Evolutionary conservation across 2,329 filamentous ascomycete genomes (phyloP), one percentile per base, ranked within the genome.

Genomic region (Penicillium sp.): DNA sequence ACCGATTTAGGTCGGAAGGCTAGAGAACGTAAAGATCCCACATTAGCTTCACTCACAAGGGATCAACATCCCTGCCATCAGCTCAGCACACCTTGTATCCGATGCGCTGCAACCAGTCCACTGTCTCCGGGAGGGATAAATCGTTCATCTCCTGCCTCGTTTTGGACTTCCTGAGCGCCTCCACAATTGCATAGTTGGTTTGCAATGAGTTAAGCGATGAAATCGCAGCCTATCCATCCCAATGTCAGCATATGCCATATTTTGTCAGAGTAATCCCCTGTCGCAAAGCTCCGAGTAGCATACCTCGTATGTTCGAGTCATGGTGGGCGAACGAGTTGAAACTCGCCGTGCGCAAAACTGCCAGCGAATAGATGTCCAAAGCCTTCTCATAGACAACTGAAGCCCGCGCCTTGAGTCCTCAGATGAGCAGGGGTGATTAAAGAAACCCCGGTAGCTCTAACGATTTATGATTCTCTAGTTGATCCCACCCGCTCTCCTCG

Each of bases 81-180:
- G 65, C 83, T 9, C 43, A 67, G 65, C 83, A 76, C 78, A 88
- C 86, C 75, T 88, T 77, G 75, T 96, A 90, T 49, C 91, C 91
- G 54, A 90, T 86, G 60, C 88, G 88, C 45, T 77, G 79, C 63
- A 90, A 86, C 89, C 90, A 96, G 65, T 86, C 83, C 29, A 87
- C 78, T 83, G 94, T 93, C 73, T 96, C 91, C 0, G 90, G 89
- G 49, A 96, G 86, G 7, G 92, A 89, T 54, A 81, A 81, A 48
- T 87, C 81, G 70, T 96, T 96, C 77, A 90, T 86, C 29, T 82
- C 83, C 61, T 86, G 79, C 21, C 91, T 89, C 19, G 88, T 89
- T 72, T 55, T 65, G 10, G 68, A 64, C 48, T 90, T 90, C 54
- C 86, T 83, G 51, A 94, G 87, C 50, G 88, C 86, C 71, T 96